Conservation (phyloP, 139 green algal species). For the Pseudopediastrum boryanum region DNA sequence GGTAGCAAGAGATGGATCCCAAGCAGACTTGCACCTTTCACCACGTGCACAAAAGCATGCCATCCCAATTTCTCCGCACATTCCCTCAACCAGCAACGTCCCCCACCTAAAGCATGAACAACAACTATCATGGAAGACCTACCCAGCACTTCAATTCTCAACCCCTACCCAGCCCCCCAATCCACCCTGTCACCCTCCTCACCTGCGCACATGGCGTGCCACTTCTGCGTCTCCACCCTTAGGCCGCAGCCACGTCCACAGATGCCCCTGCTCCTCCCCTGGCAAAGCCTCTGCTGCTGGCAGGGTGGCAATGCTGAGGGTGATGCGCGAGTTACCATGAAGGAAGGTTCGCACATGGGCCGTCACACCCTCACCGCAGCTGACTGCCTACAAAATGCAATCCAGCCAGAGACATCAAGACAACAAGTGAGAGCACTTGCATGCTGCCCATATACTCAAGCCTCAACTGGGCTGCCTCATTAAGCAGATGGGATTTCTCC, state of each 20-base stretch:
- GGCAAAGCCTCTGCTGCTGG: conserved; percentile 58
- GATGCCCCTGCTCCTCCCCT: conserved; percentile 54
- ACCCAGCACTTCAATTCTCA: no score
- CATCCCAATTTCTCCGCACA: no score
- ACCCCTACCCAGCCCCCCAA: no score
- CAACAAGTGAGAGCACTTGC: conserved; percentile 26
- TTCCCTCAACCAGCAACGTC: no score
- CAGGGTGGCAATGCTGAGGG: conserved; percentile 51
- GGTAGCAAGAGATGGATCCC: no score
- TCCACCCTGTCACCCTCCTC: not conserved
- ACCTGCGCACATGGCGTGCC: conserved; percentile 10
- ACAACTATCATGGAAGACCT: no score
- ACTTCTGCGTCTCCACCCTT: conserved; percentile 45
- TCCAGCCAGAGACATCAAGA: conserved; percentile 39
- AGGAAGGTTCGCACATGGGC: conserved; percentile 76
- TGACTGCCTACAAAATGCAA: conserved; percentile 9
- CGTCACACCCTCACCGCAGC: conserved; percentile 65
- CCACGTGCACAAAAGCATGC: no score
- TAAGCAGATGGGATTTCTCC: no score
- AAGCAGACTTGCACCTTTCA: no score
- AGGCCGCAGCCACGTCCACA: conserved; percentile 86
- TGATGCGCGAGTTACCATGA: conserved; percentile 67
- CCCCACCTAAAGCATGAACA: no score
- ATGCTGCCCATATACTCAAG: no score
- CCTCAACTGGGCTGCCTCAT: no score